These are phyloP conservation scores for Trametes cubensis DNA, from an alignment of 768 basidiomycete species.

Conservation along the genomic window DNA sequence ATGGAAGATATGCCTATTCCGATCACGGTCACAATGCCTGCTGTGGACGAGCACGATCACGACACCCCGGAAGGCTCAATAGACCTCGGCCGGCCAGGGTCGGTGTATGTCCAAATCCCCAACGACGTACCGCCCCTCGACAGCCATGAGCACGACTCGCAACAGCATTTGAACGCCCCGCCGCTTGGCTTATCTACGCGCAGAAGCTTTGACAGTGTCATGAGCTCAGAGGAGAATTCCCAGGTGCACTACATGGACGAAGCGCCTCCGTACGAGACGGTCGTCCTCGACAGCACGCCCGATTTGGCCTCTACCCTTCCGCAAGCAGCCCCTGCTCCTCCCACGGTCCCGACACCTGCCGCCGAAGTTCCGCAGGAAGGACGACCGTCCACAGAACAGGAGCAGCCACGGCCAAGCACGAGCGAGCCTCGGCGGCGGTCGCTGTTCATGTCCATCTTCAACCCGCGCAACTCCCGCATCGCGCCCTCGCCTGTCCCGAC, in stretches of 20 bases:
- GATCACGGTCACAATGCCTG: slow-evolving; percentile 40
- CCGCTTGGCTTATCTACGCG: slow-evolving; percentile 9
- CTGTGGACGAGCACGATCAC: slow-evolving; percentile 29
- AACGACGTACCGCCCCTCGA: slow-evolving; percentile 48
- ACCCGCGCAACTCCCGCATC: slow-evolving; percentile 19
- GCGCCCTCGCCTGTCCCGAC: slow-evolving; percentile 14
- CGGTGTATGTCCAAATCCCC: slow-evolving; percentile 42
- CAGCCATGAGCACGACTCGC: slow-evolving; percentile 26
- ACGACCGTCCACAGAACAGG: slow-evolving; percentile 9
- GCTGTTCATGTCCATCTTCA: slow-evolving; percentile 30
- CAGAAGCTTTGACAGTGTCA: slow-evolving; percentile 25
- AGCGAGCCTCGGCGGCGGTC: slow-evolving; percentile 21
- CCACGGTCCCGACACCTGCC: not conserved
- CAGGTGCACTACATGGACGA: slow-evolving; percentile 52
- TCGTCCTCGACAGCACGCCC: slow-evolving; percentile 36
- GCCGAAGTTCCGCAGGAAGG: not conserved
- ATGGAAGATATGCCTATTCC: slow-evolving; percentile 53
- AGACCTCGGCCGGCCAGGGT: slow-evolving; percentile 11
- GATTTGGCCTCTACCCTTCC: not conserved
- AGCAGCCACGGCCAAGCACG: slow-evolving; percentile 6
- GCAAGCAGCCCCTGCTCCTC: slow-evolving; percentile 6
- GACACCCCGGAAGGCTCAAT: slow-evolving; percentile 17
- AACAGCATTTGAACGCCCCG: slow-evolving; percentile 6
- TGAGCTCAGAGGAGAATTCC: slow-evolving; percentile 35
- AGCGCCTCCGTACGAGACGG: slow-evolving; percentile 66